phyloP scores from a whole-genome alignment of 106 monocot species.

The Allium sativum region DNA sequence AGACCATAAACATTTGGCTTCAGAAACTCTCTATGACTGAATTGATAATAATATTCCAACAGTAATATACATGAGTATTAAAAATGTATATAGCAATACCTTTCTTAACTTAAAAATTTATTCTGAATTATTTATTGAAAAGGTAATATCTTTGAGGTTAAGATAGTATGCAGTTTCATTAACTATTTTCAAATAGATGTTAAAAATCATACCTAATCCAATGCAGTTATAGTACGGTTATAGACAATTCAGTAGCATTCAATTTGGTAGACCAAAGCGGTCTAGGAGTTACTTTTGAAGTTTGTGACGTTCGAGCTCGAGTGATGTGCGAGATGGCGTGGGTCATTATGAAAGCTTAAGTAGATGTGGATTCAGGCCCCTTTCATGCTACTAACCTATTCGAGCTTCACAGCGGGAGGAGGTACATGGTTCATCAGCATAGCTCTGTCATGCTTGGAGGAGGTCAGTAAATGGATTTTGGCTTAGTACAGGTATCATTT shows the following conservation, averaged over 20 bases:
- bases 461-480: too few species aligned
- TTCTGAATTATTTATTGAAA: background rate
- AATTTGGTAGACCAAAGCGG: slow-evolving; percentile 46
- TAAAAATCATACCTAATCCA: too few species aligned
- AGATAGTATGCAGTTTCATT: too few species aligned
- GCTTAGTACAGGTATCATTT: too few species aligned
- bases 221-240: slow-evolving; percentile 39
- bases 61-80: too few species aligned
- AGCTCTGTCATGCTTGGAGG: slow-evolving; percentile 34
- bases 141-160: too few species aligned
- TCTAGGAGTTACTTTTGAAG: slow-evolving; percentile 35
- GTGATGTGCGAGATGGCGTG: slow-evolving; percentile 51
- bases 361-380: slow-evolving; percentile 38
- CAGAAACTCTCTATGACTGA: too few species aligned
- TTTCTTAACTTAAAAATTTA: too few species aligned
- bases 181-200: too few species aligned
- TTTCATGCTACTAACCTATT: slow-evolving; percentile 69
- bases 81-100: too few species aligned
- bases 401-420: slow-evolving; percentile 43
- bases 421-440: slow-evolving; percentile 87
- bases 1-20: background rate
- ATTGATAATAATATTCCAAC: too few species aligned
- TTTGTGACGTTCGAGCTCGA: slow-evolving; percentile 64
- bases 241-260: slow-evolving; percentile 40
- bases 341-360: slow-evolving; percentile 75